Base-by-base conservation (phyloP, 495 filamentous ascomycete species). In the Bathelium albidoporum region DNA sequence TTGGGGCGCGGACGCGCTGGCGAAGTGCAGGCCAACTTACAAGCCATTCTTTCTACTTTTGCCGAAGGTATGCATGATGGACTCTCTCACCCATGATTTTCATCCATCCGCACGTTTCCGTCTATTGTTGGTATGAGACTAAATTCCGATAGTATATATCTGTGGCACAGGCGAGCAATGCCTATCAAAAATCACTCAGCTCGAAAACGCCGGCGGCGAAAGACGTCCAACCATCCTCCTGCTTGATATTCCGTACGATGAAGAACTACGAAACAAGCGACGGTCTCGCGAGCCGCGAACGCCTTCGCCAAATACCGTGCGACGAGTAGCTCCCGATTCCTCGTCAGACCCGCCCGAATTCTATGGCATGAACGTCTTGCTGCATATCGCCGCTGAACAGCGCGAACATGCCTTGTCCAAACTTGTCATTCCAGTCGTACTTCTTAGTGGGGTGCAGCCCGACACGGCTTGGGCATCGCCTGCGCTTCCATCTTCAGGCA, bases 241-340 rank as follows among this genome's bases (percentile, higher is more conserved):
- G 12, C 70, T 73, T 26, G 71, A 73, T 53, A 65, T 73, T n/a
- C 71, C 71, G 1, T 73, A 72, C 64, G 71, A 73, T 43, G 71
- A 73, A 64, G 70, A 73, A 29, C 71, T 70, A 59, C 66, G 71
- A 24, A 43, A 62, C 29, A 73, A 68, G 52, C 58, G 71, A 22
- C 58, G 69, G 10, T 72, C 71, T 3, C 62, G 70, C 34, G 70
- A 70, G 59, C 70, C 68, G 26, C 66, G 71, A 1, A 69, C 70
- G 0, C 66, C 68, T 1, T 73, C 71, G 18, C 70, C 71, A 1
- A 70, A 67, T 20, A 29, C 69, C 1, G 64, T 41, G 2, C 43
- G 66, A 32, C 26, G 14, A 32, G 49, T 0, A 58, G 18, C 10
- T 1, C 44, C 26, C 29, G 49, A 55, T 2, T 55, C 61, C 24